A percentile compares a stretch with the other conserved stretches of the same genome.
phyloP scores from a whole-genome alignment of 257 asterid species.

The Mitragyna speciosa region DNA sequence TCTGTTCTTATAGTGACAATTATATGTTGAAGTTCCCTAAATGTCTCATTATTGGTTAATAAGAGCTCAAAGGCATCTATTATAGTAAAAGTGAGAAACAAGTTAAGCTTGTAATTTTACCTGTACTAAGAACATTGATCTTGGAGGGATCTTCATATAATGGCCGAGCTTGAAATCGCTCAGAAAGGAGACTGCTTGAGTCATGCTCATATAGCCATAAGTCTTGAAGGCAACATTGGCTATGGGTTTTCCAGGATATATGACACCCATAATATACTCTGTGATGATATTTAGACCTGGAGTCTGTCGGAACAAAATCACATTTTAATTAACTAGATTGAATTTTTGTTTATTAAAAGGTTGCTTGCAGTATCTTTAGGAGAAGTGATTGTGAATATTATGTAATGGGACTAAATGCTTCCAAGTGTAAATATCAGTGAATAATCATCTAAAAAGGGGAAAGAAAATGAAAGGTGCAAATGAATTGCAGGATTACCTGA shows the following conservation, averaged over 20 bases:
- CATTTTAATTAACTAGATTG: neutral
- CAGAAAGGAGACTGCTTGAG: constrained; percentile 70
- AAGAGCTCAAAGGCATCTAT: neutral
- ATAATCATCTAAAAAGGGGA: neutral
- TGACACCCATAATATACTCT: constrained; percentile 60
- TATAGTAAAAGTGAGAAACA: neutral
- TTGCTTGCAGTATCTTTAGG: neutral
- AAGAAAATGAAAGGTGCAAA: neutral
- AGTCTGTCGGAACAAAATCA: constrained; percentile 30
- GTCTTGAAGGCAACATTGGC: constrained; percentile 76
- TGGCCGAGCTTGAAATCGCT: constrained; percentile 85
- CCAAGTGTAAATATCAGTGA: neutral
- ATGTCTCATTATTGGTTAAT: neutral
- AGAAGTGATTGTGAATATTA: neutral
- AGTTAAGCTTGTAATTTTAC: constrained; percentile 25
- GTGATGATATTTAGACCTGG: constrained; percentile 74
- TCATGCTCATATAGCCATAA: constrained; percentile 77
- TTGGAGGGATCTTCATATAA: constrained; percentile 82
- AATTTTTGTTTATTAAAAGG: neutral
- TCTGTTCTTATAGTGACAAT: neutral
- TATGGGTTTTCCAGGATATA: constrained; percentile 77
- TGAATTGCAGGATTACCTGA: constrained; percentile 43
- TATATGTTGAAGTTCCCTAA: neutral
- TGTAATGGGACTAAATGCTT: neutral
- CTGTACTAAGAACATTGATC: constrained; percentile 86